phyloP scores from a whole-genome alignment of 164 flowering plant species.

The Paratinospora sagittata region DNA sequence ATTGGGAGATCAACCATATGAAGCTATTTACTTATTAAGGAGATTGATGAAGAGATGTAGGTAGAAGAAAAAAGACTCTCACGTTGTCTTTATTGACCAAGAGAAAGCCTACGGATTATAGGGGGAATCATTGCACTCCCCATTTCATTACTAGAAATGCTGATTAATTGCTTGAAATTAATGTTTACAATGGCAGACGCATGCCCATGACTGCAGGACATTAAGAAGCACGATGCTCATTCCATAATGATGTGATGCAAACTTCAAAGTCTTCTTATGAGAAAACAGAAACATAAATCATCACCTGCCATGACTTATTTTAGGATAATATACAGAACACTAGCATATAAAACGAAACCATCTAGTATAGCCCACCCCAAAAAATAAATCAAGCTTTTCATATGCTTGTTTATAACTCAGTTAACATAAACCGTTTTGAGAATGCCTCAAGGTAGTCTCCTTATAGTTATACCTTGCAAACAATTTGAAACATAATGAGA shows the following conservation, averaged over 20 bases:
- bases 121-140: not conserved
- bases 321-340: not conserved
- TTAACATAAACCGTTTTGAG: not conserved
- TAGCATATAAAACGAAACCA: not conserved
- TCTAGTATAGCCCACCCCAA: not conserved
- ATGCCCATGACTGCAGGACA: not conserved
- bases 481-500: not conserved
- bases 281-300: not conserved
- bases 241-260: not conserved
- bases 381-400: not conserved
- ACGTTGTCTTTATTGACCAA: not conserved
- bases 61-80: too few relatives aligned
- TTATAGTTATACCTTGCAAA: not conserved
- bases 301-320: not conserved
- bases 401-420: not conserved
- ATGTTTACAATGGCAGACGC: not conserved
- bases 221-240: not conserved
- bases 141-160: not conserved
- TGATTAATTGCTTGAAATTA: not conserved
- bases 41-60: too few relatives aligned
- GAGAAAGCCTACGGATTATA: too few relatives aligned
- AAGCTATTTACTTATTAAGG: too few relatives aligned
- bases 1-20: too few relatives aligned
- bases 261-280: not conserved
- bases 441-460: not conserved